phyloP scores from a whole-genome alignment of 805 yeast genomes.

The Kodamaea kaohsiungensis region DNA sequence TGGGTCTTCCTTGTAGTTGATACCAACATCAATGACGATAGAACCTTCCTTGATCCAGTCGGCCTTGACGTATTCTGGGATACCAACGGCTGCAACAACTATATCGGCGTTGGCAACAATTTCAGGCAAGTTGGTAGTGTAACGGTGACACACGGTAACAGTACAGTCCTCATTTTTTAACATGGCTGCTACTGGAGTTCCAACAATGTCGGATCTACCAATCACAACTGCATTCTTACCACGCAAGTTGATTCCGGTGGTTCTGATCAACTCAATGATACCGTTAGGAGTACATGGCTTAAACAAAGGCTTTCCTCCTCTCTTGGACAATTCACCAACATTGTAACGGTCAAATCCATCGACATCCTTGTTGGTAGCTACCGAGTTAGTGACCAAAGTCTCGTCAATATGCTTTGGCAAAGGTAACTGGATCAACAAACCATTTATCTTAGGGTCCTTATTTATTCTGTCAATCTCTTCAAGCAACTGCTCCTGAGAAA shows the following conservation, averaged over 20 bases:
- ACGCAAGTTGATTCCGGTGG: conserved; percentile 62
- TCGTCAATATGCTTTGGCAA: conserved; percentile 81
- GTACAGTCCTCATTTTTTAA: conserved; percentile 81
- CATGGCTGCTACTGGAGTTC: conserved; percentile 86
- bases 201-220: conserved; percentile 96
- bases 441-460: conserved; percentile 76
- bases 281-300: conserved; percentile 97
- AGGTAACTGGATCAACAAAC: conserved; percentile 88
- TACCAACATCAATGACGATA: conserved; percentile 92
- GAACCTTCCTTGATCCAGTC: conserved; percentile 86
- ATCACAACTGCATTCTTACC: conserved; percentile 89
- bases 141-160: conserved; percentile 83
- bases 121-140: conserved; percentile 59
- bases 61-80: conserved; percentile 79
- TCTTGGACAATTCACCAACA: conserved; percentile 86
- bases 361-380: conserved; percentile 82
- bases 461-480: conserved; percentile 64
- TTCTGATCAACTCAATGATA: conserved; percentile 73
- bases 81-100: conserved; percentile 90
- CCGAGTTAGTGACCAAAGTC: conserved; percentile 75
- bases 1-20: conserved; percentile 80
- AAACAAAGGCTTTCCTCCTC: conserved; percentile 79
- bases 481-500: conserved; percentile 61
- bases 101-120: conserved; percentile 73
- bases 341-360: conserved; percentile 92